Conservation (phyloP, 2,329 filamentous ascomycete genomes). For the Talaromyces islandicus region DNA sequence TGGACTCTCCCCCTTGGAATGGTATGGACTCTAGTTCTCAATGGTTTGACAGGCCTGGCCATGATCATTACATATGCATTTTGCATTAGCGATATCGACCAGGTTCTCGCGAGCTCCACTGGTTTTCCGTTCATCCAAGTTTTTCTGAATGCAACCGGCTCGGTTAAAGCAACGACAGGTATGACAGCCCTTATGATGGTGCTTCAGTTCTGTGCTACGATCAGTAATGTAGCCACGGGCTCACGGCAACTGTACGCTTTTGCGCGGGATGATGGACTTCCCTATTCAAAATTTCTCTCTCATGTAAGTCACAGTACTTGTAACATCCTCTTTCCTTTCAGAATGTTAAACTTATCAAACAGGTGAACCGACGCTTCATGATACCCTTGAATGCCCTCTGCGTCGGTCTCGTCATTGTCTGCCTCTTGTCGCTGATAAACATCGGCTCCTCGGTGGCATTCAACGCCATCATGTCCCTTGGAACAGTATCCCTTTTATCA, state of each 20-base stretch:
- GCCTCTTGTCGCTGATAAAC: conserved; percentile 28
- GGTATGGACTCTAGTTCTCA: conserved; percentile 44
- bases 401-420: conserved; percentile 10
- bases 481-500: conserved; percentile 25
- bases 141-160: conserved; percentile 48
- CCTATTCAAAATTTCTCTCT: conserved; percentile 32
- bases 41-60: conserved; percentile 48
- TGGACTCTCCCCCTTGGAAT: conserved; percentile 47
- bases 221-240: conserved; percentile 52
- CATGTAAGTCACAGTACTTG: conserved; percentile 22
- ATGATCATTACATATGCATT: conserved; percentile 53
- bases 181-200: conserved; percentile 48
- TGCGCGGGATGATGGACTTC: conserved; percentile 36
- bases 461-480: conserved; percentile 35
- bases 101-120: conserved; percentile 39
- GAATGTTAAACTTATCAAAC: neutral
- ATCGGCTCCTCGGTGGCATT: conserved; percentile 32
- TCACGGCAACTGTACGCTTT: conserved; percentile 55
- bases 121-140: conserved; percentile 56
- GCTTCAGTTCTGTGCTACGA: conserved; percentile 44
- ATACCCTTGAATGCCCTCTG: conserved; percentile 14
- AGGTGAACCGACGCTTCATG: conserved; percentile 34
- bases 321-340: neutral
- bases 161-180: conserved; percentile 43
- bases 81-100: conserved; percentile 46